phyloP scores from a whole-genome alignment of 305 asterid species.

The Fraxinus paxiana region DNA sequence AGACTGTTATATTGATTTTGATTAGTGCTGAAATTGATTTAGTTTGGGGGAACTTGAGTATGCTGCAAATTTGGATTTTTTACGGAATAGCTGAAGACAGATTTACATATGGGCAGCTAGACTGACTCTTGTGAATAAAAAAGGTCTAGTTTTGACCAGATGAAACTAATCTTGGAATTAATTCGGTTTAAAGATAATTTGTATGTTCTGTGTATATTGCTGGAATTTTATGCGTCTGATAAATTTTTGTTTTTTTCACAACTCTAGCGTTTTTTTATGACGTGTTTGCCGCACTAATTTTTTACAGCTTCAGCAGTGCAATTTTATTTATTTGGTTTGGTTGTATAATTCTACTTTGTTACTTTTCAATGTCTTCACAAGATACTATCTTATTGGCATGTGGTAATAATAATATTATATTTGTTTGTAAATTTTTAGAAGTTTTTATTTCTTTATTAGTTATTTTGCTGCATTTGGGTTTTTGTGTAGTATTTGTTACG shows the following conservation, averaged over 20 bases:
- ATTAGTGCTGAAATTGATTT: neutral
- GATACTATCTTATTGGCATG: neutral
- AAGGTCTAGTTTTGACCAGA: neutral
- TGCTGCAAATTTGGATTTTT: neutral
- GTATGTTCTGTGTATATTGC: neutral
- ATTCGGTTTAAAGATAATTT: neutral
- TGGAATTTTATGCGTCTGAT: neutral
- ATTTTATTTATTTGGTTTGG: neutral
- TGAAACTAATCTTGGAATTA: neutral
- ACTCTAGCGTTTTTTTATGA: neutral
- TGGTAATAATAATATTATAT: neutral
- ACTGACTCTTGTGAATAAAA: neutral
- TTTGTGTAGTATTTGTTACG: neutral
- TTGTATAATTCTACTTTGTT: neutral
- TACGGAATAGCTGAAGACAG: neutral
- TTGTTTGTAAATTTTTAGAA: neutral
- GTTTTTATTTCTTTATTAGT: neutral
- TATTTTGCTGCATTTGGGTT: neutral
- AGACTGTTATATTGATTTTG: neutral
- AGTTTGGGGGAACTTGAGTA: neutral
- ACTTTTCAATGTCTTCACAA: neutral
- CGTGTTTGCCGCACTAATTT: neutral
- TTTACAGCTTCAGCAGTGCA: neutral
- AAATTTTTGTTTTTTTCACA: neutral
- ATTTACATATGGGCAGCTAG: neutral